These are phyloP conservation scores for Tuber brumale DNA, from an alignment of 495 filamentous ascomycete genomes.

Conservation along the genomic window DNA sequence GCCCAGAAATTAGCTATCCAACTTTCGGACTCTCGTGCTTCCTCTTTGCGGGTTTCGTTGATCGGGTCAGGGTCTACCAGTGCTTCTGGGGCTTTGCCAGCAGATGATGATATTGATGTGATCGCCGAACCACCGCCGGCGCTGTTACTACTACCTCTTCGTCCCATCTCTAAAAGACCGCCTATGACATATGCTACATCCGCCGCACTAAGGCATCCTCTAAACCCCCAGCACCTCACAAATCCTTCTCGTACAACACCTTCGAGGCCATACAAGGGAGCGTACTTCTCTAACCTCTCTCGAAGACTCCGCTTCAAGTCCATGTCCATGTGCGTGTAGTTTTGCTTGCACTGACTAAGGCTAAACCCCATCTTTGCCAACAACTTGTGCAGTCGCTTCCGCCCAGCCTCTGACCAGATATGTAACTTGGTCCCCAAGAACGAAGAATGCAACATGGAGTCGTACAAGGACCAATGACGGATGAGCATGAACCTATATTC, in stretches of 20 bases:
- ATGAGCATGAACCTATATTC: conserved; percentile 92
- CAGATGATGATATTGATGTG: conserved; percentile 24
- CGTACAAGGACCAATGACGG: conserved; percentile 93
- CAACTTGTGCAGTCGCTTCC: conserved; percentile 88
- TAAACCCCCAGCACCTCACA: conserved; percentile 95
- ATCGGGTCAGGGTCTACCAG: conserved; percentile 45
- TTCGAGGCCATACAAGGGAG: conserved; percentile 82
- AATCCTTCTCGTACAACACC: conserved; percentile 96
- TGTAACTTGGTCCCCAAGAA: conserved; percentile 89
- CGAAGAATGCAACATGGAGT: conserved; percentile 95
- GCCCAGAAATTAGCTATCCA: conserved; percentile 79
- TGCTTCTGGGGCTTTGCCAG: conserved; percentile 40
- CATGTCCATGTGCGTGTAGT: conserved; percentile 98
- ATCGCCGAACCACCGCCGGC: conserved; percentile 27
- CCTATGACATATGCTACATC: conserved; percentile 87
- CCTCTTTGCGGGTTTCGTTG: conserved; percentile 45
- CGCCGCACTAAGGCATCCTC: conserved; percentile 81
- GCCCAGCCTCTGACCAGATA: conserved; percentile 85
- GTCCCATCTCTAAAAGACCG: conserved; percentile 85
- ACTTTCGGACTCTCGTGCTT: conserved; percentile 53
- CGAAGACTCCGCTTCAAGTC: conserved; percentile 82
- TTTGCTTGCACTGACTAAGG: conserved; percentile 86
- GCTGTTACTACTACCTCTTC: conserved; percentile 44
- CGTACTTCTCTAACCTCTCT: conserved; percentile 79
- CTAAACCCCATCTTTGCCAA: conserved; percentile 97